Percentiles rank a stretch among this genome's conserved stretches.
These are phyloP conservation scores for Adansonia rubrostipa DNA, from an alignment of 441 rosid genomes.

Conservation along the genomic window DNA sequence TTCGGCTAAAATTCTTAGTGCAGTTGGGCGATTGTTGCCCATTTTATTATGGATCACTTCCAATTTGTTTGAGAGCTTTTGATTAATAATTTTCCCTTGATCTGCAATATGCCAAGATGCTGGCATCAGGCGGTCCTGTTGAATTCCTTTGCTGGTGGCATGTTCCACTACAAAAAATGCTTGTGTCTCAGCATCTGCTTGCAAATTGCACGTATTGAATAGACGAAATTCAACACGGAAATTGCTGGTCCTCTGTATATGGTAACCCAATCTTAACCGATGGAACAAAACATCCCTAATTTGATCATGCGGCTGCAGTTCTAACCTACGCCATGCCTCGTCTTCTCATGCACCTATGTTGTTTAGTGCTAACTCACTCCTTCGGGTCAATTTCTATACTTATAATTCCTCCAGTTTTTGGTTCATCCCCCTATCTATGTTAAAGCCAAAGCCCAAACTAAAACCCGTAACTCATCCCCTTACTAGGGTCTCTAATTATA, in stretches of 20 bases:
- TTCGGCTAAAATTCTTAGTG: conserved; percentile 35
- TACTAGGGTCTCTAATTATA: too few relatives aligned
- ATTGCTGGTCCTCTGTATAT: neutral
- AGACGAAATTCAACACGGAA: neutral
- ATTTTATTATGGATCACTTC: conserved; percentile 11
- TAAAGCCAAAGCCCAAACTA: too few relatives aligned
- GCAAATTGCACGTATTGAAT: neutral
- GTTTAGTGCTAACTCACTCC: conserved; percentile 20
- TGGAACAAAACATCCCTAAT: neutral
- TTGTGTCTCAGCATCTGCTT: neutral
- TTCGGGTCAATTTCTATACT: too few relatives aligned
- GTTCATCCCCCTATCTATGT: too few relatives aligned
- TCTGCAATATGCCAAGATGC: neutral
- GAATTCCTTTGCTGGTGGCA: neutral
- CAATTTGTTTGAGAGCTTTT: neutral
- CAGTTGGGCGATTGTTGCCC: conserved; percentile 30
- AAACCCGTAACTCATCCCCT: too few relatives aligned
- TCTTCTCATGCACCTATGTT: conserved; percentile 30
- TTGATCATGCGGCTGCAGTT: neutral
- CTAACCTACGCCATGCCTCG: neutral
- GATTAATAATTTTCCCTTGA: neutral
- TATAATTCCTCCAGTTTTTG: too few relatives aligned
- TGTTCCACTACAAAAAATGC: neutral
- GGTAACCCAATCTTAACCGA: neutral
- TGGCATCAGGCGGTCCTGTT: neutral